Evolutionary conservation across 164 flowering plant species (phyloP).

Genomic region (Aristolochia contorta): DNA sequence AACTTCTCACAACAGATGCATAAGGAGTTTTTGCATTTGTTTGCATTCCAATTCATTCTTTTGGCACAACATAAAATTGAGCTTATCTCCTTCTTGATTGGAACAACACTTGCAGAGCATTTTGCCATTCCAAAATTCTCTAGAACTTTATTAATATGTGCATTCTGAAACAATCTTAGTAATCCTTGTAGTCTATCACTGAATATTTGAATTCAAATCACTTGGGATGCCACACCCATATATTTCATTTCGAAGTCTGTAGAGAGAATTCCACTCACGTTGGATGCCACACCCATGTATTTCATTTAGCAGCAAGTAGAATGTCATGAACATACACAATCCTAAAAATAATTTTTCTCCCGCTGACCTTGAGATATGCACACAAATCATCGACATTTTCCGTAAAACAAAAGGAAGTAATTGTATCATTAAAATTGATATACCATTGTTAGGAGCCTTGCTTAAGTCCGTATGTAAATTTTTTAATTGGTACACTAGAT

Average conservation of each 20-base stretch:
- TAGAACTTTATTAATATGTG: not conserved
- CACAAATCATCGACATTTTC: not conserved
- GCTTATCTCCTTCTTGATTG: not conserved
- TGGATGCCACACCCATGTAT: not conserved
- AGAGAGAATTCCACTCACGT: not conserved
- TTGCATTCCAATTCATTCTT: not conserved
- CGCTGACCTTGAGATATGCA: not conserved
- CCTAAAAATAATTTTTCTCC: not conserved
- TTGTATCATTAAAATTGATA: no score
- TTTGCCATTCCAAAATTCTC: not conserved
- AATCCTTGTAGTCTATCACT: not conserved
- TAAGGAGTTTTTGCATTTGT: not conserved
- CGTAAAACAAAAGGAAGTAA: not conserved
- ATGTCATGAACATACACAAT: not conserved
- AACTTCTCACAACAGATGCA: not conserved
- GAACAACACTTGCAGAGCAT: not conserved
- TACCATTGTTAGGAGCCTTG: not conserved
- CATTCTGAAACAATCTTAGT: not conserved
- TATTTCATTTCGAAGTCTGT: not conserved
- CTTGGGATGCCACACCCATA: not conserved
- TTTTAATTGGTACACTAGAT: not conserved
- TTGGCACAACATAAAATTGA: not conserved
- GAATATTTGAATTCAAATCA: not conserved
- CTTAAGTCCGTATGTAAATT: not conserved
- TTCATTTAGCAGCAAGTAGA: not conserved